These are phyloP conservation scores for Candida sonorensis DNA, from an alignment of 805 yeast species.

Conservation along the genomic window DNA sequence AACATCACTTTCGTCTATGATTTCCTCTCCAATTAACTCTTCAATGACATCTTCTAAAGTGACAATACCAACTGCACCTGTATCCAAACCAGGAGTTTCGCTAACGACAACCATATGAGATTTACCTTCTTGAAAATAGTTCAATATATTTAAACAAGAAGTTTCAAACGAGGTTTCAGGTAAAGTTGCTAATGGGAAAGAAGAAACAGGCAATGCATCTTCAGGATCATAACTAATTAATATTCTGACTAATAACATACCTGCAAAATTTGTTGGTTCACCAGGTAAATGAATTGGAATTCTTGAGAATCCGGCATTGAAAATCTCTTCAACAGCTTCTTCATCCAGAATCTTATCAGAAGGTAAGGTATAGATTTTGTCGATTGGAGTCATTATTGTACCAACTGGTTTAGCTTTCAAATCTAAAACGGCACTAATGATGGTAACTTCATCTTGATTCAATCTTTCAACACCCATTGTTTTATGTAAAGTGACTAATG, in stretches of 20 bases:
- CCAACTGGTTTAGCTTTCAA: conserved; percentile 85
- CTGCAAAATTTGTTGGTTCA: conserved; percentile 86
- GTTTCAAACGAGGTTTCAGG: conserved; percentile 93
- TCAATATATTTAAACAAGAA: conserved; percentile 86
- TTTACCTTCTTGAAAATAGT: conserved; percentile 96
- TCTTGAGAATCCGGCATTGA: conserved; percentile 90
- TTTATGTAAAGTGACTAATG: conserved; percentile 85
- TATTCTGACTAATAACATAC: conserved; percentile 90
- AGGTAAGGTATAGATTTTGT: conserved; percentile 81
- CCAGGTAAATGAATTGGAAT: conserved; percentile 89
- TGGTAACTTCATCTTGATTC: conserved; percentile 93
- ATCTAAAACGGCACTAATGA: conserved; percentile 88
- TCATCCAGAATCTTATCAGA: conserved; percentile 82
- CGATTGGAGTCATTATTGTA: conserved; percentile 90
- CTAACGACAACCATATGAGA: conserved; percentile 95
- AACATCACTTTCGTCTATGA: conserved; percentile 93
- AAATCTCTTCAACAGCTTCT: conserved; percentile 76
- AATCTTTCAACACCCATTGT: conserved; percentile 94
- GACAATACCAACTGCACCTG: conserved; percentile 84
- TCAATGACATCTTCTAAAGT: conserved; percentile 98
- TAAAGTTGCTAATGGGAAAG: conserved; percentile 90
- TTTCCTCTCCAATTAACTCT: conserved; percentile 95
- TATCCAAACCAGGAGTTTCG: conserved; percentile 68
- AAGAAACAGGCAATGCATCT: conserved; percentile 85
- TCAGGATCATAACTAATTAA: conserved; percentile 95